Evolutionary conservation across 169 alveolate species (phyloP).

Genomic region (Theileria luwenshuni): DNA sequence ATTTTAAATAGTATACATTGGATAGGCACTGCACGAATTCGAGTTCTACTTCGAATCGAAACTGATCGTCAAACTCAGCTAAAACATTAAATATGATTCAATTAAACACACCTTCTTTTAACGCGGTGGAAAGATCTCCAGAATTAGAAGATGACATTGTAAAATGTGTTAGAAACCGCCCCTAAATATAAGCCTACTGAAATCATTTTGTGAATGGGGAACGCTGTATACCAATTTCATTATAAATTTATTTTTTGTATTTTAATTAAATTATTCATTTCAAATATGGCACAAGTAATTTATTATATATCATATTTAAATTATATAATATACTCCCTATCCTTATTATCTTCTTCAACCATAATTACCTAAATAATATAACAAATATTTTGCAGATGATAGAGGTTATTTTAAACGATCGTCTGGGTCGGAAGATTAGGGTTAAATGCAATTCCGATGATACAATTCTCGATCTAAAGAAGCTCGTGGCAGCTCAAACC

Average conservation of each 20-base stretch:
- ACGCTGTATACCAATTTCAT: neutral
- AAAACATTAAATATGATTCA: neutral
- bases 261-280: neutral
- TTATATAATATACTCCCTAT: neutral
- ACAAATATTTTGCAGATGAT: conserved; percentile 79
- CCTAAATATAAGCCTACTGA: too few species aligned
- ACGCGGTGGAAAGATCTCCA: too few species aligned
- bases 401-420: conserved; percentile 95
- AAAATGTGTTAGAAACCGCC: too few species aligned
- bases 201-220: conserved; percentile 18
- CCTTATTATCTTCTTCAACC: neutral
- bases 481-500: conserved; percentile 96
- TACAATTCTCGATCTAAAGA: conserved; percentile 94
- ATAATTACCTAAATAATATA: too few species aligned
- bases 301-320: neutral
- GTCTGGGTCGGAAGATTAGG: conserved; percentile 97
- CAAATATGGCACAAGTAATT: conserved; percentile 62
- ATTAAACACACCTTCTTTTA: neutral
- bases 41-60: conserved; percentile 74
- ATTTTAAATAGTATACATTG: conserved; percentile 70
- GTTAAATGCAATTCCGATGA: conserved; percentile 97
- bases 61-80: conserved; percentile 67
- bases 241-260: neutral
- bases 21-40: conserved; percentile 79
- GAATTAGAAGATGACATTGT: too few species aligned